phyloP scores from a whole-genome alignment of 352 stramenopile genomes.

The Globisporangium barbulae region DNA sequence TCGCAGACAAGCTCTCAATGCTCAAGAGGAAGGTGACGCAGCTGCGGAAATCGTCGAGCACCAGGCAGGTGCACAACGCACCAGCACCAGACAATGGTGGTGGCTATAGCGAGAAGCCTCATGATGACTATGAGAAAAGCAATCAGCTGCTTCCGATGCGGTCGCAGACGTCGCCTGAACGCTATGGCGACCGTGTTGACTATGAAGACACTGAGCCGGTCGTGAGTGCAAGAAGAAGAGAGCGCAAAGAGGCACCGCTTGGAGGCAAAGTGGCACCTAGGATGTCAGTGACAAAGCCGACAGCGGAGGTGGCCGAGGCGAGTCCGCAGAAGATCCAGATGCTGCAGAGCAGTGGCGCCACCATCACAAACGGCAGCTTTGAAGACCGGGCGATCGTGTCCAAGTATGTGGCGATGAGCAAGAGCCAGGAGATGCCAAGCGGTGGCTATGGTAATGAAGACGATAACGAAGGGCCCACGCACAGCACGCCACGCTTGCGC shows the following conservation, averaged over 20 bases:
- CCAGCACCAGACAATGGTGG: background rate
- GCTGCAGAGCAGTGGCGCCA: constrained; percentile 27
- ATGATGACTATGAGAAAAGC: background rate
- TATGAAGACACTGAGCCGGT: background rate
- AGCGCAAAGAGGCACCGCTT: background rate
- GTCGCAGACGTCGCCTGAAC: constrained; percentile 14
- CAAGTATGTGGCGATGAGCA: constrained; percentile 23
- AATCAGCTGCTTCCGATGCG: constrained; percentile 2
- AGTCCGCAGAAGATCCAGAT: constrained; percentile 48
- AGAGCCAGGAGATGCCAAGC: constrained; percentile 2
- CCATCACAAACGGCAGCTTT: constrained; percentile 6
- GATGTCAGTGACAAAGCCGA: background rate
- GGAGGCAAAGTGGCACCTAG: background rate
- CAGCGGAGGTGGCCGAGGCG: background rate
- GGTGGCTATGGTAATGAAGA: background rate
- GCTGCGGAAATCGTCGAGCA: constrained; percentile 41
- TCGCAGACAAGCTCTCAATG: constrained; percentile 41
- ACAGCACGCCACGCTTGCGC: background rate
- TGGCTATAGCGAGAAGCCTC: background rate
- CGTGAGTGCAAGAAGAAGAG: background rate
- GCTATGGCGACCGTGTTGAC: background rate
- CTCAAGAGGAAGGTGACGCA: constrained; percentile 63
- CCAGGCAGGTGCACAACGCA: constrained; percentile 26
- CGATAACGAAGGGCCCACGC: background rate
- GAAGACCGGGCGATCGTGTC: constrained; percentile 39